Evolutionary conservation across 164 flowering plant species (phyloP).

Genomic region (Tetracentron sinense): DNA sequence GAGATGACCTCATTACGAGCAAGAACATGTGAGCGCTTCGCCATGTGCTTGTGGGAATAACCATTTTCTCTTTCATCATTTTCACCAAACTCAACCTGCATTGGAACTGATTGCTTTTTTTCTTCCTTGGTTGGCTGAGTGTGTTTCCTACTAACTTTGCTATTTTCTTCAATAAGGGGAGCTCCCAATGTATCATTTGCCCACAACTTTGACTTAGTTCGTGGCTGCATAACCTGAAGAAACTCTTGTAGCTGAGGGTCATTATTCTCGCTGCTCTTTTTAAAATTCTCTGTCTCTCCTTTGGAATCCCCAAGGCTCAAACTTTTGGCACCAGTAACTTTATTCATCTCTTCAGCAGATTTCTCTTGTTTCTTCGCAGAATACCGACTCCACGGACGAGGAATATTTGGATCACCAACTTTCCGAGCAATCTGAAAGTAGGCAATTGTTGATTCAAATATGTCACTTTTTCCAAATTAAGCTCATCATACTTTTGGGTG

Average conservation of each 20-base stretch:
- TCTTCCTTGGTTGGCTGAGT: constrained; percentile 19
- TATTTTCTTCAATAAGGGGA: constrained; percentile 23
- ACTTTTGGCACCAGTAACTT: constrained; percentile 16
- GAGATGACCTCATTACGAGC: constrained; percentile 44
- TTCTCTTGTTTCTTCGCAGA: constrained; percentile 46
- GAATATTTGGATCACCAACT: constrained; percentile 76
- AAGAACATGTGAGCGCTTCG: constrained; percentile 15
- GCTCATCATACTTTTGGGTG: background rate
- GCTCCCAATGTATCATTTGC: constrained; percentile 64
- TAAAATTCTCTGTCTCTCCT: constrained; percentile 27
- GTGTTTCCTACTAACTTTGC: constrained; percentile 18
- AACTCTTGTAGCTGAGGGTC: constrained; percentile 80
- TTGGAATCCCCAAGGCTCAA: constrained; percentile 18
- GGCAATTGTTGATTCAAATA: background rate
- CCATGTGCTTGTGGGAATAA: constrained; percentile 10
- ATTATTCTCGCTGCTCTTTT: constrained; percentile 29
- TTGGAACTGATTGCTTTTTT: constrained; percentile 13
- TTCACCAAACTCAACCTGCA: constrained; percentile 19
- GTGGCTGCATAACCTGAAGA: constrained; percentile 81
- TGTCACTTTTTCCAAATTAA: background rate
- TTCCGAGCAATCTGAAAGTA: constrained; percentile 64
- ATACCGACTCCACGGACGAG: constrained; percentile 90
- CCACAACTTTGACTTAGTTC: constrained; percentile 80
- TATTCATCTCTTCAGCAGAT: constrained; percentile 22
- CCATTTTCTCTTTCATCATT: constrained; percentile 16